Conservation (phyloP, 805 yeast species). For the Zygosaccharomyces pseudorouxii region DNA sequence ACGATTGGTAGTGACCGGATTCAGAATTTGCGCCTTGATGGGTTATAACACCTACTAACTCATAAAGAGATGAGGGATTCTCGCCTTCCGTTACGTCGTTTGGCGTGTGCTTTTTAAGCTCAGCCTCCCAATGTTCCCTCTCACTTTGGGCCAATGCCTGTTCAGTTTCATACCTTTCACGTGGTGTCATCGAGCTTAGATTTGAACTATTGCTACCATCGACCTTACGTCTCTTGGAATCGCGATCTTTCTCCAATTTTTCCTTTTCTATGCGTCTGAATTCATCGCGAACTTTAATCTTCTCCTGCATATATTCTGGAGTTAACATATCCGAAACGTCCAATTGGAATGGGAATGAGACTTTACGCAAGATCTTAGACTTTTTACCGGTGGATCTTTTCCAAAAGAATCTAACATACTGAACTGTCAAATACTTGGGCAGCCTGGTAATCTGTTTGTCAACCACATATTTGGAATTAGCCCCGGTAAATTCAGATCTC, state of each 20-base stretch:
- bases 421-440: slow-evolving; percentile 85
- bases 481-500: slow-evolving; percentile 60
- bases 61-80: slow-evolving; percentile 85
- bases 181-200: slow-evolving; percentile 39
- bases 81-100: slow-evolving; percentile 53
- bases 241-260: slow-evolving; percentile 65
- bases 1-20: slow-evolving; percentile 95
- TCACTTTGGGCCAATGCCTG: slow-evolving; percentile 42
- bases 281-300: slow-evolving; percentile 70
- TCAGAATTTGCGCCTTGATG: slow-evolving; percentile 96
- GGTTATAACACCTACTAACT: slow-evolving; percentile 75
- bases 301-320: slow-evolving; percentile 62
- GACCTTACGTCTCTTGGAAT: slow-evolving; percentile 54
- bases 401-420: slow-evolving; percentile 95
- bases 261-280: slow-evolving; percentile 72
- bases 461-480: slow-evolving; percentile 68
- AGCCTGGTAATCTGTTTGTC: slow-evolving; percentile 58
- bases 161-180: slow-evolving; percentile 54
- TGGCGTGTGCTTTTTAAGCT: slow-evolving; percentile 44
- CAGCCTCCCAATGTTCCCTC: slow-evolving; percentile 47
- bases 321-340: slow-evolving; percentile 85
- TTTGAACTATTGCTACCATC: slow-evolving; percentile 11
- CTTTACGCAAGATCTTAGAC: slow-evolving; percentile 90
- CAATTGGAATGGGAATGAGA: slow-evolving; percentile 88
- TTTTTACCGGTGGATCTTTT: slow-evolving; percentile 85